These are phyloP conservation scores for Lotus japonicus DNA, from an alignment of 306 rosid genomes.

Conservation along the genomic window DNA sequence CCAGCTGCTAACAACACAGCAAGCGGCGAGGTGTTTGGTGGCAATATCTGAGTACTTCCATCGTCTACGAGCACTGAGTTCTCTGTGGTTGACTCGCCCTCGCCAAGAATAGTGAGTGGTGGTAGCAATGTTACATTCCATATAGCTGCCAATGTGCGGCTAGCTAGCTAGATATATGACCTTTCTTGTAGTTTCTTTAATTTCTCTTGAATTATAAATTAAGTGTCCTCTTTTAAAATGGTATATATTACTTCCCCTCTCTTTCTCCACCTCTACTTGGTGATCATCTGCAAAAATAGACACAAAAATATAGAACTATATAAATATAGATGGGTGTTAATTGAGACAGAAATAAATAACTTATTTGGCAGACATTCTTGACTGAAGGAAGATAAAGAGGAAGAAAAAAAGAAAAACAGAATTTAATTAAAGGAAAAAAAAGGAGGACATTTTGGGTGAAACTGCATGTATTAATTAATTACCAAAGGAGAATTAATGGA, in stretches of 20 bases:
- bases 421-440: too few relatives aligned
- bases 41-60: constrained; percentile 82
- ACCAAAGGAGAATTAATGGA: too few relatives aligned
- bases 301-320: constrained; percentile 4
- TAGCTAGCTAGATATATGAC: background rate
- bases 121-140: background rate
- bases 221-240: background rate
- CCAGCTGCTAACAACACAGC: constrained; percentile 69
- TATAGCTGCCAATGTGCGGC: background rate
- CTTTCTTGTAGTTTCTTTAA: constrained; percentile 21
- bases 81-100: constrained; percentile 82
- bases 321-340: background rate
- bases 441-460: too few relatives aligned
- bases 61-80: constrained; percentile 90
- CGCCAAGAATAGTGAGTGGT: constrained; percentile 44
- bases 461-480: too few relatives aligned
- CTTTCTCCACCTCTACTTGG: background rate
- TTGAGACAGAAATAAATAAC: background rate
- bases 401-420: background rate
- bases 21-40: constrained; percentile 79
- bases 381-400: background rate
- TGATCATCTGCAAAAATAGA: constrained; percentile 9
- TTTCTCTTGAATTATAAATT: background rate
- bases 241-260: background rate
- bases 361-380: background rate